Evolutionary conservation across 495 filamentous ascomycete species (phyloP).

Genomic region (Aspergillus taichungensis): DNA sequence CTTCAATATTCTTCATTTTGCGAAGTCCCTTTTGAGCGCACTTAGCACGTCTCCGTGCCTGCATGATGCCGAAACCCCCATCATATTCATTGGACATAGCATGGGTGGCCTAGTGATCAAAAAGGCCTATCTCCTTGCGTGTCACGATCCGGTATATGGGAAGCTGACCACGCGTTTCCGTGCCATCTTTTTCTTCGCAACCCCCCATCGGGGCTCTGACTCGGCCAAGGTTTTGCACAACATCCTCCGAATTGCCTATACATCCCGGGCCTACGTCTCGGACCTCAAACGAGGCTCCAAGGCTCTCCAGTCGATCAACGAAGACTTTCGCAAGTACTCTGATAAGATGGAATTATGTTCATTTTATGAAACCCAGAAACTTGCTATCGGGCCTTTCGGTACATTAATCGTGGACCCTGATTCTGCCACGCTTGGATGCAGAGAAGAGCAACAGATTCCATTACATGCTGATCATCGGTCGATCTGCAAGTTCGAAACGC

Average conservation of each 20-base stretch:
- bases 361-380: slow-evolving; percentile 29
- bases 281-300: slow-evolving; percentile 9
- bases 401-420: slow-evolving; percentile 31
- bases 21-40: slow-evolving; percentile 25
- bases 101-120: slow-evolving; percentile 50
- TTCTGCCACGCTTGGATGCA: slow-evolving; percentile 38
- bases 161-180: slow-evolving; percentile 26
- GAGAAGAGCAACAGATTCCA: slow-evolving; percentile 26
- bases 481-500: slow-evolving; percentile 39
- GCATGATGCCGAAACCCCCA: slow-evolving; percentile 14
- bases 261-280: too few relatives aligned
- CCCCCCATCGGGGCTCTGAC: slow-evolving; percentile 44
- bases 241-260: too few relatives aligned
- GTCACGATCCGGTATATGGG: slow-evolving; percentile 2
- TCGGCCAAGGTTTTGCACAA: slow-evolving; percentile 31
- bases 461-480: slow-evolving; percentile 40
- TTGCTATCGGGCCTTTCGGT: slow-evolving; percentile 11
- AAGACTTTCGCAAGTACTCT: slow-evolving; percentile 18
- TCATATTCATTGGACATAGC: slow-evolving; percentile 42
- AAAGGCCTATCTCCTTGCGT: slow-evolving; percentile 22
- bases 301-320: slow-evolving; percentile 19
- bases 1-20: slow-evolving; percentile 38
- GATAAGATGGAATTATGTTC: slow-evolving; percentile 19
- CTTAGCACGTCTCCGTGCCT: slow-evolving; percentile 13
- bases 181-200: slow-evolving; percentile 42